Conservation (phyloP, 1,284 basidiomycete species). For the Leccinum holopus region DNA sequence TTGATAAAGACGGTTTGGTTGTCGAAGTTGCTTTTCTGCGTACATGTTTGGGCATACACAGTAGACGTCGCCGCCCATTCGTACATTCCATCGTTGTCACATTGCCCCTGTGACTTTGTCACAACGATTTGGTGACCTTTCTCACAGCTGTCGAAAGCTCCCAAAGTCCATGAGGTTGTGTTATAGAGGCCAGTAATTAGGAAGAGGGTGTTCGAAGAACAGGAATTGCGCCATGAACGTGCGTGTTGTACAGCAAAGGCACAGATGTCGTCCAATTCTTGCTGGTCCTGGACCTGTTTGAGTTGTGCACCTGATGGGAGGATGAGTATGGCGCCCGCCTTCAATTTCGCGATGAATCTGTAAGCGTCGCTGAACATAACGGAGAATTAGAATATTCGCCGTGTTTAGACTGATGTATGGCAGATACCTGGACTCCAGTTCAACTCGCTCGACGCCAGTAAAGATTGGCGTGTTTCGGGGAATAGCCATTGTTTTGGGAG, state of each 20-base stretch:
- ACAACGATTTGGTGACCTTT: not conserved
- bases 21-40: not conserved
- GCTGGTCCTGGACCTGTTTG: not conserved
- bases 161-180: slow-evolving; percentile 1
- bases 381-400: not conserved
- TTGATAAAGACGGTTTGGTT: not conserved
- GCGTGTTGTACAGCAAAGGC: not conserved
- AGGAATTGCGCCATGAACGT: slow-evolving; percentile 4
- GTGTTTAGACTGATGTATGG: not conserved
- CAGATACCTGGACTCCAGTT: not conserved
- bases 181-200: slow-evolving; percentile 10
- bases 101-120: not conserved
- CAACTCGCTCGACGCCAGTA: not conserved
- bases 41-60: not conserved
- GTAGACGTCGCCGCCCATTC: not conserved
- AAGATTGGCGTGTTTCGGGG: not conserved
- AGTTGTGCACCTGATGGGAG: slow-evolving; percentile 8
- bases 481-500: not conserved
- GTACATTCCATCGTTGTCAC: not conserved
- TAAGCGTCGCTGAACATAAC: not conserved
- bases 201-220: not conserved
- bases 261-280: not conserved
- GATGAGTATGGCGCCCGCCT: slow-evolving; percentile 9
- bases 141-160: slow-evolving; percentile 4
- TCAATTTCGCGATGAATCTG: not conserved